These are phyloP conservation scores for Penicillium psychrofluorescens DNA, from an alignment of 495 filamentous ascomycete genomes.

Conservation along the genomic window DNA sequence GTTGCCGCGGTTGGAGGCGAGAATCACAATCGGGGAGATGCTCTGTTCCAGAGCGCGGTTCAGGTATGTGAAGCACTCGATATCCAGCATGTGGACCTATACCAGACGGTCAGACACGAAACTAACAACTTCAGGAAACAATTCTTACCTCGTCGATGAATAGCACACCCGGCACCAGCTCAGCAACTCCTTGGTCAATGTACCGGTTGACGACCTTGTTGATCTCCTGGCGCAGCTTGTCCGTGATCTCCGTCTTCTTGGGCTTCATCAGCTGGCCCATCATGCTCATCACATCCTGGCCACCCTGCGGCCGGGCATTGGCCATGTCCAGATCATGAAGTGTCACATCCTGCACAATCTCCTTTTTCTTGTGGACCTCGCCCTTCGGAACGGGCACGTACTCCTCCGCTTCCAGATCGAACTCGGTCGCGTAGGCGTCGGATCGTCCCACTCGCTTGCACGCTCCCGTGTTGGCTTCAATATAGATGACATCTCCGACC, in stretches of 20 bases:
- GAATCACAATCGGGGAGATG: constrained; percentile 93
- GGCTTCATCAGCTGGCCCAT: constrained; percentile 99
- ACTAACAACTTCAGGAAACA: no score
- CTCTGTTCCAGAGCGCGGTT: constrained; percentile 90
- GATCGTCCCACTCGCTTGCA: constrained; percentile 93
- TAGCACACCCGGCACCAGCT: constrained; percentile 91
- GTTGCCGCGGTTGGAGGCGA: constrained; percentile 92
- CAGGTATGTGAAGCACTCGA: constrained; percentile 98
- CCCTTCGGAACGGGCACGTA: constrained; percentile 98
- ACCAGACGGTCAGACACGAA: not conserved
- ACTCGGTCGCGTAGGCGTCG: constrained; percentile 95
- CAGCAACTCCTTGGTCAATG: constrained; percentile 96
- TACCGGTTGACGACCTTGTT: constrained; percentile 98
- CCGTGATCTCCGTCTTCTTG: constrained; percentile 97
- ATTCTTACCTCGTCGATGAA: constrained; percentile 90
- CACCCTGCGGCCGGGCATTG: constrained; percentile 88
- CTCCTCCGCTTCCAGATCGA: constrained; percentile 96
- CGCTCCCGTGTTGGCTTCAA: constrained; percentile 95
- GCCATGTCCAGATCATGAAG: constrained; percentile 95
- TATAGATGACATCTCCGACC: constrained; percentile 95
- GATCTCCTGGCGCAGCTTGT: constrained; percentile 91
- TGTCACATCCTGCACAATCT: constrained; percentile 98
- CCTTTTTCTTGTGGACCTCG: constrained; percentile 99
- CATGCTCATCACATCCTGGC: constrained; percentile 99
- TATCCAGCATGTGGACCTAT: constrained; percentile 96